Evolutionary conservation across 768 basidiomycete genomes (phyloP), one percentile per base, ranked within the genome.

Genomic region (Russula emetica): DNA sequence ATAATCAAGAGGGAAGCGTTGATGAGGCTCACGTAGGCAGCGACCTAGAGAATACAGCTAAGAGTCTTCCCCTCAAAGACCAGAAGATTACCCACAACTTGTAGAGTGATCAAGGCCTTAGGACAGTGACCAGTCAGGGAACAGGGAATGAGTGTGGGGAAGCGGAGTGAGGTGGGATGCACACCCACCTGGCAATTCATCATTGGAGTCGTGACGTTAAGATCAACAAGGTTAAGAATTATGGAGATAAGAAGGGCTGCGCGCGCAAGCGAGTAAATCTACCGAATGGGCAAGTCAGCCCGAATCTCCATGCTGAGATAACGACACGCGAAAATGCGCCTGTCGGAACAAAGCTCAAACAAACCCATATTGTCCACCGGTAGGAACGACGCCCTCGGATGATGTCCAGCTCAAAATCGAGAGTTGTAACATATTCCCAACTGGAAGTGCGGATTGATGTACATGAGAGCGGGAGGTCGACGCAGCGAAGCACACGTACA

Each of bases 281-380:
- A 42, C 24, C 22, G 16, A 51, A 7, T 3, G 18, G 26, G n/a
- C 22, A 11, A 22, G 7, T 38, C 22, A 38, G 36, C 24, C 36
- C 2, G 5, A n/a, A 5, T 13, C 24, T 16, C 36, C 13, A 36
- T 4, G 36, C 49, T 14, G 24, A 14, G 14, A 16, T 9, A 16
- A 16, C 18, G 6, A 14, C 13, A 36, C n/a, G 32, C 4, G 18
- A 13, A 22, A 2, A 40, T 0, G 7, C 36, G 54, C 8, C 36
- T 6, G 53, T 34, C 2, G 10, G 13, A 3, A 55, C 61, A n/a
- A n/a, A n/a, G n/a, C n/a, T n/a, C n/a, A n/a, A n/a, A n/a, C n/a
- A 1, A 5, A 62, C 61, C 61, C 55, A 62, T 58, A 62, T 58
- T 24, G 61, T 32, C 61, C 61, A 62, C 16, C 50, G 49, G 50